Base-by-base conservation (phyloP, 306 rosid species). In the Quercus engelmannii region DNA sequence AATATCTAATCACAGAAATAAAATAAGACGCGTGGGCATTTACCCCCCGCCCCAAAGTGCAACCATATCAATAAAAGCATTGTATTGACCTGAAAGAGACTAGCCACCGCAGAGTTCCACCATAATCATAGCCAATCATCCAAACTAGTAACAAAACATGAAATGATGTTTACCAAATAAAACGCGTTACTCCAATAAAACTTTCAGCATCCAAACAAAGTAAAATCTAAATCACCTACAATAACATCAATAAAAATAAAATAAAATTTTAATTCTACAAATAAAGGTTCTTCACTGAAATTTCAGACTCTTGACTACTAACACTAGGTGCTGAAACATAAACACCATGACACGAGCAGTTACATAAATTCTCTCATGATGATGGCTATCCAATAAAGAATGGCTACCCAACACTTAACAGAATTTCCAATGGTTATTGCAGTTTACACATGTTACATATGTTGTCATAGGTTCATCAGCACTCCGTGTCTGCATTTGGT, bases 391-490 rank as follows among this genome's bases (percentile, higher is more conserved):
- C 78, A 82, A 79, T 52, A 78, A 89, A 80, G 78, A 81, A 82
- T 64, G 79, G 75, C 73, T 84, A 49, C 69, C 77, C 75, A 80
- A 55, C 82, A 19, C 38, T 90, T 88, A 96, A 88, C 98, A 96
- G 97, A 96, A 96, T 91, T 96, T 96, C 99, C 99, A 96, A 52
- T 89, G 98, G 74, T 96, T 96, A 81, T 85, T 85, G 92, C 99
- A 96, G 85, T 81, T 73, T 70, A 83, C 88, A 76, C 99, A 96
- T 1, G 99, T 96, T 80, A 96, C 99, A 73, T 93, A 93, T 3
- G 99, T 96, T 26, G 99, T 96, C 99, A 96, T 96, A 21, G 99
- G 99, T 88, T 96, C 99, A 89, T 96, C 99, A 0, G 99, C 99
- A 88, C 99, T 96, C 74, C 99, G 91, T 2, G 99, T 96, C 88